Base-by-base conservation (phyloP, 1,284 basidiomycete genomes). In the Exobasidium cylindrosporum region DNA sequence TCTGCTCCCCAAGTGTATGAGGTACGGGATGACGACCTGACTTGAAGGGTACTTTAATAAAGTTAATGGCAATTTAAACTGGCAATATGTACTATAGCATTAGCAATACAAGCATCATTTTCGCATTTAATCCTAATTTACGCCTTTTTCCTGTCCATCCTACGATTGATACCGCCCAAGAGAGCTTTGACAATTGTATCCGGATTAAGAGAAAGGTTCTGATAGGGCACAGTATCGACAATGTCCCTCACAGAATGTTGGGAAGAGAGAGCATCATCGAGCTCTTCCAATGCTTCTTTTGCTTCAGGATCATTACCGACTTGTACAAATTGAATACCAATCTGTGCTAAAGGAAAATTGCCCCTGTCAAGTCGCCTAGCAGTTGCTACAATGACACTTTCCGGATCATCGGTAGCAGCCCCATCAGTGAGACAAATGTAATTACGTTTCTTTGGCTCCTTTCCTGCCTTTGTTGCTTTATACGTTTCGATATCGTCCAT, bases 301-400 rank as follows among this genome's bases (percentile, higher is more conserved):
- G 86, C 86, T 0, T 69, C 67, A 0, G 62, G 66, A 58, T 82
- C 81, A 55, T 83, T 68, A 21, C 43, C 56, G 26, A 58, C 55
- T 80, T 87, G 87, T 11, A 82, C 80, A n/a, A 88, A 87, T 63
- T 87, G 86, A 31, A 88, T 84, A 30, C 84, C 83, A 28, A 86
- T 80, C 70, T 82, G 64, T 74, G 76, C 40, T 61, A 86, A 76
- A 0, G 86, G 84, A 64, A 83, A 84, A 53, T 84, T 79, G 0
- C 81, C 80, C 10, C 67, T 68, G 63, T 87, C 85, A 0, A 87
- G 79, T 28, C 84, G 80, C 52, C 81, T 81, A 7, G 86, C 85
- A 17, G 82, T 77, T 17, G 82, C 77, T 10, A 84, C 81, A 29
- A 87, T 85, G 3, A 84, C 83, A 57, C 79, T 78, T 54, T 83